Conservation (phyloP, 306 rosid genomes). For the Citrullus colocynthis region DNA sequence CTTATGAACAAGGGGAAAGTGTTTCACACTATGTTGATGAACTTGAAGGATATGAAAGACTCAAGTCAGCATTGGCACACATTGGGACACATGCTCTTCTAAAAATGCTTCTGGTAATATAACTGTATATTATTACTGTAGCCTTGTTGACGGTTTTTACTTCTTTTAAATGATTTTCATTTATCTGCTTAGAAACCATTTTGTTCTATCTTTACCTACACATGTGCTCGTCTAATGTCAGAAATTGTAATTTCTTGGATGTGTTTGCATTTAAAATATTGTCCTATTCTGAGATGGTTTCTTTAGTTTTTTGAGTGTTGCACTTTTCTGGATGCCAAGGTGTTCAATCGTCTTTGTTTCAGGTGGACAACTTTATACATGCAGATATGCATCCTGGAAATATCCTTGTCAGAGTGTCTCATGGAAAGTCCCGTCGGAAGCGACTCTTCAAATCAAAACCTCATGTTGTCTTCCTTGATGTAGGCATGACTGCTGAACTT, state of each 20-base stretch:
- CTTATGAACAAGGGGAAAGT: constrained; percentile 88
- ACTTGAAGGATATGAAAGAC: constrained; percentile 63
- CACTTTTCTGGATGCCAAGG: constrained; percentile 21
- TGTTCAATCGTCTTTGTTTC: constrained; percentile 30
- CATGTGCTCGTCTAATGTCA: neutral
- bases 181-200: neutral
- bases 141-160: neutral
- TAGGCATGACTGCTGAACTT: constrained; percentile 99
- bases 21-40: constrained; percentile 79
- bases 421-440: constrained; percentile 44
- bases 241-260: neutral
- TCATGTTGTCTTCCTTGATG: constrained; percentile 94
- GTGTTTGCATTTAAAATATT: neutral
- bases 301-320: neutral
- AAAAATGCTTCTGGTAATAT: constrained; percentile 94
- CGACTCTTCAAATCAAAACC: constrained; percentile 91
- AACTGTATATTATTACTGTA: neutral
- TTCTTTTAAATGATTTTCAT: neutral
- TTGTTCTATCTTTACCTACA: neutral
- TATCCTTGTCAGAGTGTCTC: constrained; percentile 82
- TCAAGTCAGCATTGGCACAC: constrained; percentile 88
- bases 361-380: constrained; percentile 99
- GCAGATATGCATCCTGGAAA: constrained; percentile 99
- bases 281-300: neutral
- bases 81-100: constrained; percentile 95